Evolutionary conservation across 768 basidiomycete species (phyloP), one percentile per base, ranked within the genome.

Genomic region (Naganishia vaughanmartiniae): DNA sequence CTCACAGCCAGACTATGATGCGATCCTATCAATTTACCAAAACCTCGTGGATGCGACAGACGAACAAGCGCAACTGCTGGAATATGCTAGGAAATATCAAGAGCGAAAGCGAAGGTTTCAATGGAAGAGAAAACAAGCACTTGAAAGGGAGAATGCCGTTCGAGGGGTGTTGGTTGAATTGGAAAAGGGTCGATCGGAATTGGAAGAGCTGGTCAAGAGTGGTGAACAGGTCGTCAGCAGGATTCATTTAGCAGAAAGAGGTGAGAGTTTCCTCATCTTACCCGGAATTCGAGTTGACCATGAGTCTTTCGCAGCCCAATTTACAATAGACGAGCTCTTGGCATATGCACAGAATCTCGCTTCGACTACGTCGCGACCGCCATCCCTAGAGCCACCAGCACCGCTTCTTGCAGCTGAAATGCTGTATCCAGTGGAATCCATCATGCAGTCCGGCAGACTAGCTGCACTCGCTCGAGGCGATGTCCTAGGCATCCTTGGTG

Each of bases 161-260:
- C 34, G 63, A 36, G 55, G 54, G 36, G 53, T 70, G 0, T 56
- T 70, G 58, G 21, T 65, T 1, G 51, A 39, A 30, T 31, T 70
- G 30, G 33, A 70, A 30, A 31, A 45, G n/a, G 69, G 39, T 33
- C 45, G 51, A 17, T 39, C 48, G 26, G 39, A 57, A 17, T 30
- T 65, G 57, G 66, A 51, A 33, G 72, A 67, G 65, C 53, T 70
- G 46, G 55, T 71, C n/a, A 66, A 67, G 54, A 10, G 65, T 77
- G 91, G 92, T 5, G 84, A 84, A 78, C 89, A 92, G 76, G 79
- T 93, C 66, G 87, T 93, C 11, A 86, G 87, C 45, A 72, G 78
- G 24, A 76, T 73, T 17, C 67, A 69, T 28, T 31, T 66, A 26
- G 53, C 69, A n/a, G 57, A 70, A 24, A 71, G 36, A 28, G 54